These are phyloP conservation scores for Colletotrichum chrysophilum DNA, from an alignment of 2,329 filamentous ascomycete species.

Conservation along the genomic window DNA sequence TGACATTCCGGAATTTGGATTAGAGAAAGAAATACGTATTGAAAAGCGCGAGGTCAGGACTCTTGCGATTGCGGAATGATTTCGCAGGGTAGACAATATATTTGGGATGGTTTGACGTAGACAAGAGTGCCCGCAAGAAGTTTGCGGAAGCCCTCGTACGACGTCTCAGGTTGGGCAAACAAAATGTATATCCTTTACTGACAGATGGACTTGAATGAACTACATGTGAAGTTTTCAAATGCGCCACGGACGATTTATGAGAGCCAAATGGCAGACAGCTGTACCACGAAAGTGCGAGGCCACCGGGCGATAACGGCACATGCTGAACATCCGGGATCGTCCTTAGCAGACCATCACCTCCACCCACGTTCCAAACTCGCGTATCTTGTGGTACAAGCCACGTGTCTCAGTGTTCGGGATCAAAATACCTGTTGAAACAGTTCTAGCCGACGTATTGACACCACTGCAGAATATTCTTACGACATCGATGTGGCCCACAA, in stretches of 20 bases:
- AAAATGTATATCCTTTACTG: background rate
- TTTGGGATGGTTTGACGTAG: background rate
- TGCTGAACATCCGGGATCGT: background rate
- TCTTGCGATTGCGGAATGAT: background rate
- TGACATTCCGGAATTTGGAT: background rate
- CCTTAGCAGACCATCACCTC: background rate
- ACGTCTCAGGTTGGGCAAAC: background rate
- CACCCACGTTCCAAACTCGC: background rate
- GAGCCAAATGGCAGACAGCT: background rate
- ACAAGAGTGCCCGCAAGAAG: background rate
- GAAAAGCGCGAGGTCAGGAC: fast-evolving
- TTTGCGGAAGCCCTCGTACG: background rate
- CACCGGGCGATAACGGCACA: background rate
- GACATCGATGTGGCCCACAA: background rate
- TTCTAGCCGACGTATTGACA: background rate
- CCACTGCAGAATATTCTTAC: background rate
- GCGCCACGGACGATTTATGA: background rate
- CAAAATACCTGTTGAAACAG: background rate
- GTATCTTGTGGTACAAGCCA: background rate
- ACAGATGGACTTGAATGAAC: background rate
- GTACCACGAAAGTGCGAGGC: background rate
- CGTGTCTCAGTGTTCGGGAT: background rate
- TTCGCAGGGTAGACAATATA: background rate
- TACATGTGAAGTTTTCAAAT: background rate
- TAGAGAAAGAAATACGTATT: background rate